A percentile compares a stretch with the other conserved stretches of the same genome.
phyloP scores from a whole-genome alignment of 768 basidiomycete species.

The Pholiota molesta region DNA sequence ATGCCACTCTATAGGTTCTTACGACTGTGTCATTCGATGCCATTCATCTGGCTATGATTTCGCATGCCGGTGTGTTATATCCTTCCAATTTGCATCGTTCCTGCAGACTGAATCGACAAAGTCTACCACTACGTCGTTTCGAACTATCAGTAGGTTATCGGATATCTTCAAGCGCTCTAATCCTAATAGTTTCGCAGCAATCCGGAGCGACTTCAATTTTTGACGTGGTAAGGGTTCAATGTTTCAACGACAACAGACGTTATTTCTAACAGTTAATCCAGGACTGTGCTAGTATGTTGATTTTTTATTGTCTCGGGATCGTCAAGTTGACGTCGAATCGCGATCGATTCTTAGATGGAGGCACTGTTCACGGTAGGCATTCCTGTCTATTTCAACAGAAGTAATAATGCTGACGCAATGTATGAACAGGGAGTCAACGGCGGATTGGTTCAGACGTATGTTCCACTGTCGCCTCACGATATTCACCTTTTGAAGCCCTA shows the following conservation, averaged over 20 bases:
- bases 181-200: conserved; percentile 21
- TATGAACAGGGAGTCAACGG: conserved; percentile 48
- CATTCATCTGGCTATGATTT: conserved; percentile 49
- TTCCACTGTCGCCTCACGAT: neutral
- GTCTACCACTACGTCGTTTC: conserved; percentile 54
- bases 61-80: conserved; percentile 42
- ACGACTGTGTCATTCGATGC: conserved; percentile 46
- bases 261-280: conserved; percentile 14
- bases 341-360: conserved; percentile 37
- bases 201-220: conserved; percentile 21
- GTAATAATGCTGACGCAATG: neutral
- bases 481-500: neutral
- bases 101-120: conserved; percentile 20
- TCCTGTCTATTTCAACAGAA: neutral
- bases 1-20: conserved; percentile 35
- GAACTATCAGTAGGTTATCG: conserved; percentile 35
- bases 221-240: conserved; percentile 29
- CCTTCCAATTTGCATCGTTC: neutral
- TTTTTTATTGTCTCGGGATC: neutral
- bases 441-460: conserved; percentile 53
- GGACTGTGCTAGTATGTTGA: conserved; percentile 41
- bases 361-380: conserved; percentile 46
- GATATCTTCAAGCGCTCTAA: neutral
- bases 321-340: neutral
- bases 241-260: neutral